Evolutionary conservation across 352 stramenopile genomes (phyloP).

Genomic region (Phytopythium cucurbitacearum): DNA sequence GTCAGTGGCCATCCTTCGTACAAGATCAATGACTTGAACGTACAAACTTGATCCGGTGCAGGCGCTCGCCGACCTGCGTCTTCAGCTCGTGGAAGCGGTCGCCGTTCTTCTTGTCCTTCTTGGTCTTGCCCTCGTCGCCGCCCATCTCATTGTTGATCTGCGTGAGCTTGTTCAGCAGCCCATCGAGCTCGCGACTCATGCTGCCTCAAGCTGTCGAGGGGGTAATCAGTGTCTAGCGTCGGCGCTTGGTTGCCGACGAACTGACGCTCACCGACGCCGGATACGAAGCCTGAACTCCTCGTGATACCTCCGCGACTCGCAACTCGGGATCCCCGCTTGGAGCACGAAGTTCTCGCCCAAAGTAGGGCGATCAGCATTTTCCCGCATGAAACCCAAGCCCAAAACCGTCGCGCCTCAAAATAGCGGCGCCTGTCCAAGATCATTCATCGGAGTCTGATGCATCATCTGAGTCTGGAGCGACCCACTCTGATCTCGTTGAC

Average conservation of each 20-base stretch:
- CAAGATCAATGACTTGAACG: conserved; percentile 1
- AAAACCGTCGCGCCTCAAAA: background rate
- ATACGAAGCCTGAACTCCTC: background rate
- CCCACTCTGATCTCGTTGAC: background rate
- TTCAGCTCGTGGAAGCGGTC: conserved; percentile 84
- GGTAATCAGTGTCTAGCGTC: too few species aligned
- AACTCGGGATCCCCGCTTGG: too few species aligned
- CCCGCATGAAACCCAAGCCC: background rate
- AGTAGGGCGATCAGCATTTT: too few species aligned
- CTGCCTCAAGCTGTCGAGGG: conserved; percentile 2
- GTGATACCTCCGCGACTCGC: too few species aligned
- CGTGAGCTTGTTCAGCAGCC: conserved; percentile 62
- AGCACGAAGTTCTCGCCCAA: too few species aligned
- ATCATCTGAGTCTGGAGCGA: background rate
- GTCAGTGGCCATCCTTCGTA: background rate
- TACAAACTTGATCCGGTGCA: conserved; percentile 78
- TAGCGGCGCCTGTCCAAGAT: background rate
- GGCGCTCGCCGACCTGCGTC: conserved; percentile 66
- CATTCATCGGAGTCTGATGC: conserved; percentile 1
- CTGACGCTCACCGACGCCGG: background rate
- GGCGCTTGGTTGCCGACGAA: background rate
- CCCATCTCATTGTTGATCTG: conserved; percentile 82
- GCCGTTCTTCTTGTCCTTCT: conserved; percentile 51
- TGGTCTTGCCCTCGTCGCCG: conserved; percentile 62
- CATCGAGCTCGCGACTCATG: conserved; percentile 80